Base-by-base conservation (phyloP, 306 rosid genomes). In the Quercus gilva region DNA sequence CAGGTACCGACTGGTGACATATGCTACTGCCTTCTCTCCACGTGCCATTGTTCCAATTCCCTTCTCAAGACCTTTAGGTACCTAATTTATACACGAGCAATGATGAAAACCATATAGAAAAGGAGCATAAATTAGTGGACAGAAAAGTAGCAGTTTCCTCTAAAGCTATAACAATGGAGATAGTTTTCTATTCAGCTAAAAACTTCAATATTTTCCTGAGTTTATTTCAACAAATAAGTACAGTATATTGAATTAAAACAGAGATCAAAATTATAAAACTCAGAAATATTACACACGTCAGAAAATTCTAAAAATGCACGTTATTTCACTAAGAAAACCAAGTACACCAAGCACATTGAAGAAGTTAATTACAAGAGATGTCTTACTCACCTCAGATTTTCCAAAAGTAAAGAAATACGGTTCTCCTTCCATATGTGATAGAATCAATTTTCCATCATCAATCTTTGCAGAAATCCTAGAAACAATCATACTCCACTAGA, bases 61-160 rank as follows among this genome's bases (percentile, higher is more conserved):
- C 97, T 93, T 90, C 86, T 96, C 98, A 82, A 96, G 97, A 80
- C 98, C 99, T 85, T 90, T 90, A 75, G 99, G 99, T 75, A 96
- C 91, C 99, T 96, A 85, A 25, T 78, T 83, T 72, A 45, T 25
- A 65, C 53, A 79, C 31, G 37, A 84, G 78, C 26, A 81, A 57
- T 63, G 45, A 60, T 15, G 70, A 65, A 31, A 25, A n/a, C 59
- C 71, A 71, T 35, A 80, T 35, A 61, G 31, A 26, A 81, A 49
- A 68, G 23, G 43, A 31, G 76, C 7, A 43, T 28, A 74, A 55
- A 77, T 49, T 64, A 49, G 74, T 58, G 19, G 12, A 41, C 51
- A 65, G 19, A 11, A 21, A 72, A 72, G 28, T 15, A 51, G 53
- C 55, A 67, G 5, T 18, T 35, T 28, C 52, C 43, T 63, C 60